Conservation (phyloP, 179 eudicot genomes). For the Silene vulgaris region DNA sequence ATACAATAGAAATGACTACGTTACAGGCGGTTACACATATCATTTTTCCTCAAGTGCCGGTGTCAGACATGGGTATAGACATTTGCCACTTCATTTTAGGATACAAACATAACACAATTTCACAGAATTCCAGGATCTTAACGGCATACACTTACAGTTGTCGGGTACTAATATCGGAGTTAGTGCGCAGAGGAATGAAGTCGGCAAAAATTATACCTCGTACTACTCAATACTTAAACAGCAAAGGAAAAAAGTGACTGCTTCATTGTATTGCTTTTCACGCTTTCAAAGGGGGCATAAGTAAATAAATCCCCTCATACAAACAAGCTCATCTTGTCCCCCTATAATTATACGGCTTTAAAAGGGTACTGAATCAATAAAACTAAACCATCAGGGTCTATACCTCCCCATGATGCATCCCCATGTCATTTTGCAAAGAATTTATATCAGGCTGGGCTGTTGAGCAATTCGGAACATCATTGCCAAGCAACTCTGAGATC, state of each 20-base stretch:
- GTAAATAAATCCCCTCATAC: background rate
- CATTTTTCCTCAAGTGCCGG: too few relatives aligned
- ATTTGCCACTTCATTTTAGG: too few relatives aligned
- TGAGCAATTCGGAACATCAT: conserved; percentile 64
- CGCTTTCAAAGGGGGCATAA: background rate
- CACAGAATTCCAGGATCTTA: too few relatives aligned
- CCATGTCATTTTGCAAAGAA: conserved; percentile 66
- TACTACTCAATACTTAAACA: background rate
- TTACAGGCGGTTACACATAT: too few relatives aligned
- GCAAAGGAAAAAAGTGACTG: background rate
- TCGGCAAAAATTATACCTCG: too few relatives aligned
- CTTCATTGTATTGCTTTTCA: background rate
- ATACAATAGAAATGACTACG: too few relatives aligned
- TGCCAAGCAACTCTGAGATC: conserved; percentile 84
- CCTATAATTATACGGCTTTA: background rate
- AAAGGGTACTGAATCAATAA: background rate
- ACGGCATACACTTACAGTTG: too few relatives aligned
- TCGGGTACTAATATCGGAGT: too few relatives aligned
- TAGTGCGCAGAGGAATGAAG: too few relatives aligned
- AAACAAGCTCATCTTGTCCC: background rate
- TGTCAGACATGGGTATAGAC: too few relatives aligned
- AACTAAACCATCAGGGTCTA: conserved; percentile 1
- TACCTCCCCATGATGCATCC: conserved; percentile 82
- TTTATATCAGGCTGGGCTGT: conserved; percentile 56
- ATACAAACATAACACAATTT: background rate